Percentiles rank a stretch among this genome's conserved stretches.
These are phyloP conservation scores for Podochytrium sp. DNA, from an alignment of 192 early-diverging fungal species.

Conservation along the genomic window DNA sequence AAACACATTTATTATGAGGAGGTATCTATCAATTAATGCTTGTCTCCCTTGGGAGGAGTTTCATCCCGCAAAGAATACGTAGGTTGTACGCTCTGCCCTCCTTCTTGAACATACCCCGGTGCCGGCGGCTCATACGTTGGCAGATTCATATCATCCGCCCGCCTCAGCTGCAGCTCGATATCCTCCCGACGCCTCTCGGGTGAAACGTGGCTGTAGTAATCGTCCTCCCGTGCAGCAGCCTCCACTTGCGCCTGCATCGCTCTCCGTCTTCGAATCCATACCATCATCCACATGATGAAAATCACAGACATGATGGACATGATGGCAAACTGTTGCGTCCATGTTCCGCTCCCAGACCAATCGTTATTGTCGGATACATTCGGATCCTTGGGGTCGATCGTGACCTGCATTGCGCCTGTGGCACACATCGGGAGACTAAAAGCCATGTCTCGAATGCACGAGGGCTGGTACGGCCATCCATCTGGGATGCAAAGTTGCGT, in stretches of 20 bases:
- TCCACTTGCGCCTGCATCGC: background rate
- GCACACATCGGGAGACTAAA: background rate
- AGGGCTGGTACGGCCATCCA: constrained; percentile 7
- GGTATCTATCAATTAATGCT: too few relatives aligned
- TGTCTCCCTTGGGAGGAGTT: too few relatives aligned
- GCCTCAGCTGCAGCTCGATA: background rate
- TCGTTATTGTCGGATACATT: too few relatives aligned
- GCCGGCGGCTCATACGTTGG: background rate
- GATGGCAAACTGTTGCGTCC: background rate
- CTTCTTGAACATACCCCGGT: constrained; percentile 1
- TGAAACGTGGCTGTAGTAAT: background rate
- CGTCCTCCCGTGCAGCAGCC: background rate
- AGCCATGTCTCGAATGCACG: constrained; percentile 2
- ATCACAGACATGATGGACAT: background rate
- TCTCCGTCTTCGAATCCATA: background rate
- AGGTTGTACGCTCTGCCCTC: too few relatives aligned
- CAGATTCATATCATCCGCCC: constrained; percentile 10
- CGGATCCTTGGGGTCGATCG: constrained; percentile 1
- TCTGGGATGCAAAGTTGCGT: constrained; percentile 10
- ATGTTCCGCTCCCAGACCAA: too few relatives aligned
- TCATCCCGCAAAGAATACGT: too few relatives aligned
- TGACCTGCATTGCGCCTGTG: background rate
- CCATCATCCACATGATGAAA: background rate
- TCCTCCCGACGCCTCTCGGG: background rate
- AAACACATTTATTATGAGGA: too few relatives aligned